Evolutionary conservation across 2,329 filamentous ascomycete species (phyloP).

Genomic region (Penicillium sp.): DNA sequence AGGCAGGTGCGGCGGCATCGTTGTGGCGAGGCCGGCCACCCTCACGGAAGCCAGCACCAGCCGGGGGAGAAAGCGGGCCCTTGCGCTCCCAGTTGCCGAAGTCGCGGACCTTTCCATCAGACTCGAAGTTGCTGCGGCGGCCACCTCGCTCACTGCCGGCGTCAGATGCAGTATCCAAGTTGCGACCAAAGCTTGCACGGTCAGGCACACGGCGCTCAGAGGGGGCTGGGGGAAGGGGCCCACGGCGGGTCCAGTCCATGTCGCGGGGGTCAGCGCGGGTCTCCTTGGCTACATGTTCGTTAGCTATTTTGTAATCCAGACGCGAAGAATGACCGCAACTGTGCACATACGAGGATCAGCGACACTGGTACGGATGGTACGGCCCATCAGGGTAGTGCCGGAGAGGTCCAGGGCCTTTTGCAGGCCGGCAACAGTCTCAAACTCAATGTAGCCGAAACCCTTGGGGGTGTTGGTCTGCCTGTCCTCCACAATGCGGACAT

Average conservation of each 20-base stretch:
- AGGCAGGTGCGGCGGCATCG: conserved; percentile 71
- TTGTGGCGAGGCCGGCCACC: conserved; percentile 61
- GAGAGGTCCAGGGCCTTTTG: conserved; percentile 87
- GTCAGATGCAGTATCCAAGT: conserved; percentile 57
- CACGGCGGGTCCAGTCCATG: conserved; percentile 91
- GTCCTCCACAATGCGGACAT: conserved; percentile 95
- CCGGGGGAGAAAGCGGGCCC: conserved; percentile 78
- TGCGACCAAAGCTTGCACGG: conserved; percentile 57
- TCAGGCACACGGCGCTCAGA: conserved; percentile 61
- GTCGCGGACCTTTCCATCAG: conserved; percentile 76
- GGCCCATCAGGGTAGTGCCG: conserved; percentile 79
- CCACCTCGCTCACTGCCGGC: conserved; percentile 65
- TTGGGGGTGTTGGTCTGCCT: conserved; percentile 92
- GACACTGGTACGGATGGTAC: conserved; percentile 89
- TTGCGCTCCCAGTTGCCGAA: conserved; percentile 93
- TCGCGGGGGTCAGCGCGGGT: conserved; percentile 74
- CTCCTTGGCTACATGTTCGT: conserved; percentile 70
- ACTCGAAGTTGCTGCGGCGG: conserved; percentile 66
- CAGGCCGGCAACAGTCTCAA: conserved; percentile 80
- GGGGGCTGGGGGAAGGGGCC: conserved; percentile 72
- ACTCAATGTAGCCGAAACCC: conserved; percentile 98
- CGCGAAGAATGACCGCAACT: neutral
- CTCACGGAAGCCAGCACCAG: conserved; percentile 54
- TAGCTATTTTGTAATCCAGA: conserved; percentile 37
- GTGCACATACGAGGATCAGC: conserved; percentile 84